These are phyloP conservation scores for Pseudonectria foliicola DNA, from an alignment of 2,329 filamentous ascomycete species.

Conservation along the genomic window DNA sequence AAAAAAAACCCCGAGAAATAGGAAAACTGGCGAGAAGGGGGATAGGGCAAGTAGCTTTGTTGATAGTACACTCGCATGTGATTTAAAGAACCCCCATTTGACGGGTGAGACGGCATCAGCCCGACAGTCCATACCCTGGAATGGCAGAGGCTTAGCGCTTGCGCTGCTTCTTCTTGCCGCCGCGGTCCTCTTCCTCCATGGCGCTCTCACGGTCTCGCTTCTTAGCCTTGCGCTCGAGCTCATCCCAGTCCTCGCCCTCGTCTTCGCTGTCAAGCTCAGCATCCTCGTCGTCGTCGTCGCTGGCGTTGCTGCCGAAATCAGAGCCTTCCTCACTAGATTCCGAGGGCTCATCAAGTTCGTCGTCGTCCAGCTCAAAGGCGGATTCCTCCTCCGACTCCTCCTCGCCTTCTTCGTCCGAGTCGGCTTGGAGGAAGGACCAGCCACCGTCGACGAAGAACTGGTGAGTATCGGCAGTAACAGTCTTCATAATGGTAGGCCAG, in stretches of 20 bases:
- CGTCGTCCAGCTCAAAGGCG: constrained; percentile 84
- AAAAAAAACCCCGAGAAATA: too few species aligned
- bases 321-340: constrained; percentile 76
- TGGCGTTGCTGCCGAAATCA: constrained; percentile 87
- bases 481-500: constrained; percentile 99
- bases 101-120: background rate
- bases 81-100: constrained; percentile 1
- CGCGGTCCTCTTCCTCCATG: constrained; percentile 49
- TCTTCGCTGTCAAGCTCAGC: constrained; percentile 62
- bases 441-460: constrained; percentile 93
- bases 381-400: constrained; percentile 82
- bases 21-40: too few species aligned
- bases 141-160: constrained; percentile 24
- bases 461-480: constrained; percentile 86
- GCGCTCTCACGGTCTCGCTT: constrained; percentile 66
- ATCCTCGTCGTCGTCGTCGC: constrained; percentile 65
- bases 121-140: background rate
- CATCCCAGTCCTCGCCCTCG: constrained; percentile 88
- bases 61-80: too few species aligned
- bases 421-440: constrained; percentile 85
- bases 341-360: constrained; percentile 75
- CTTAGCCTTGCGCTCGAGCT: constrained; percentile 83
- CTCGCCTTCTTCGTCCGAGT: constrained; percentile 76
- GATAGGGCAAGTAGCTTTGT: too few species aligned
- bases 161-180: constrained; percentile 57